Evolutionary conservation across 164 flowering plant species (phyloP), one percentile per base, ranked within the genome.

Genomic region (Aristolochia californica): DNA sequence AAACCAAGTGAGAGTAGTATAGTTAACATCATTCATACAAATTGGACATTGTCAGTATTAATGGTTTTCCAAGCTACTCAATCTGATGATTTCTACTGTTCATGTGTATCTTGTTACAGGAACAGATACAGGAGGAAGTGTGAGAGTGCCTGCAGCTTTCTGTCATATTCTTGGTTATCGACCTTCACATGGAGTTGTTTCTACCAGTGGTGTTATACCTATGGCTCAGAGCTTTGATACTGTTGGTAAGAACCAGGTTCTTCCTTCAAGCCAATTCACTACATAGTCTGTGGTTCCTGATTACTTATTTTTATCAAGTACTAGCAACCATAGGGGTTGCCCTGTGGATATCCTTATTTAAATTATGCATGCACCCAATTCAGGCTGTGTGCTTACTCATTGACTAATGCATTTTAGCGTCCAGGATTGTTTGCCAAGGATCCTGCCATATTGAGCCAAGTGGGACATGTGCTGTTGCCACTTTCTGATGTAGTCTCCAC

Each of bases 211-310:
- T 53, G 91, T 93, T 43, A 70, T 74, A 70, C 97, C 98, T 11
- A 82, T 86, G 95, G 84, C 96, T 23, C 94, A 91, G 60, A 91
- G 91, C 72, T 83, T 91, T 57, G 98, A 91, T 58, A 88, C 97
- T 48, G 95, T 87, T 11, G 98, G 98, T 91, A 70, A 77, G 80
- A 50, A 61, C 23, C n/a, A n/a, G 2, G 14, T n/a, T 48, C 40
- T 11, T 45, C 20, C 48, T 56, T 40, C 13, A 22, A 43, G 9
- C 50, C 22, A 17, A 20, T 17, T 47, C 40, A 28, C 16, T 45
- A 3, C 4, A 4, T 14, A 45, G 20, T 45, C 20, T 14, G 3
- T 45, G 2, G 20, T 45, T 14, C 12, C 48, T 3, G 2, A 14
- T 18, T 45, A 45, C 12, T 45, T 3, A 14, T 45, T 18, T 45